phyloP scores from a whole-genome alignment of 1,284 basidiomycete species.

The Fistulina hepatica region DNA sequence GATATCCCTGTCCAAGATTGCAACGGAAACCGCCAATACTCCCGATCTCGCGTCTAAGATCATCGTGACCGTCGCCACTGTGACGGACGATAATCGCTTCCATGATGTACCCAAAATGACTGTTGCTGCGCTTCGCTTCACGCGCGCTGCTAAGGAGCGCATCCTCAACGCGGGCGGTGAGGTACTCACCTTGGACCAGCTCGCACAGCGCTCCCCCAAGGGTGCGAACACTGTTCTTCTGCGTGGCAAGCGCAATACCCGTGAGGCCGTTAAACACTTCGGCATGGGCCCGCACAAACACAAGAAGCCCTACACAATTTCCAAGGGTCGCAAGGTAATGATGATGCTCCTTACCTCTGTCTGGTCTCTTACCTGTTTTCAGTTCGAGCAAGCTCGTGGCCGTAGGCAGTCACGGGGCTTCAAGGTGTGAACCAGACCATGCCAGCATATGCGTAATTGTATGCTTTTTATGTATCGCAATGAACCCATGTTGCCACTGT shows the following conservation, averaged over 20 bases:
- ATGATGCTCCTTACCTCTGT: not conserved
- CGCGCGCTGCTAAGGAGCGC: slow-evolving; percentile 84
- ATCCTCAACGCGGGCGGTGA: slow-evolving; percentile 96
- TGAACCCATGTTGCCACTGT: no score
- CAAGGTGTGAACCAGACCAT: slow-evolving; percentile 79
- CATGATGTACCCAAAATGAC: slow-evolving; percentile 83
- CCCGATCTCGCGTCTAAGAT: slow-evolving; percentile 72
- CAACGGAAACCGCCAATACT: slow-evolving; percentile 67
- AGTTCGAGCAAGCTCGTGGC: slow-evolving; percentile 87
- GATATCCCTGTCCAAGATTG: slow-evolving; percentile 84
- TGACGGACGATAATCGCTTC: slow-evolving; percentile 95
- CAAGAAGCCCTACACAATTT: slow-evolving; percentile 90
- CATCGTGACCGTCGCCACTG: slow-evolving; percentile 83
- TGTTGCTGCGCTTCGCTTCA: slow-evolving; percentile 94
- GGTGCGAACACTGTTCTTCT: slow-evolving; percentile 93
- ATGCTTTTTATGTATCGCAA: no score
- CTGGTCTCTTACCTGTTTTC: slow-evolving; percentile 10
- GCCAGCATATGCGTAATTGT: no score
- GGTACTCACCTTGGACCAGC: slow-evolving; percentile 91
- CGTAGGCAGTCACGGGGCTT: slow-evolving; percentile 88
- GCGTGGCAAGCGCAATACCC: slow-evolving; percentile 85
- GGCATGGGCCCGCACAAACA: slow-evolving; percentile 88
- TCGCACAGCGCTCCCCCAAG: slow-evolving; percentile 88
- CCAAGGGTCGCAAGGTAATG: slow-evolving; percentile 87
- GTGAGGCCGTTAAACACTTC: slow-evolving; percentile 96